A percentile compares a stretch with the other conserved stretches of the same genome.
Conservation (phyloP, 2,329 filamentous ascomycete genomes). For the Apiospora marii region DNA sequence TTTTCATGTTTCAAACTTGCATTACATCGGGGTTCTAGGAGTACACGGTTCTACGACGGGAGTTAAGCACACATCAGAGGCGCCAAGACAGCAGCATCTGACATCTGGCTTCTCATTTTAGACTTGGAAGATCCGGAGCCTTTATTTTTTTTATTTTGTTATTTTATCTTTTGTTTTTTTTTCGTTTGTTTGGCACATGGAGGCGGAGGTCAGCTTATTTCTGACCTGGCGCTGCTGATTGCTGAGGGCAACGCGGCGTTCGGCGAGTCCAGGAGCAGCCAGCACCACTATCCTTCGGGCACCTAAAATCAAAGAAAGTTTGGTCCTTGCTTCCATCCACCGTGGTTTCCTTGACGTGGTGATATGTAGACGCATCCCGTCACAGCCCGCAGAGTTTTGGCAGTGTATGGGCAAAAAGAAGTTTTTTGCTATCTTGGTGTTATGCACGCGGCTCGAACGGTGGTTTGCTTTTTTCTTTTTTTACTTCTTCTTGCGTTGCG, state of each 20-base stretch:
- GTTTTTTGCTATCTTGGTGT: background rate
- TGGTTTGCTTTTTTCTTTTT: background rate
- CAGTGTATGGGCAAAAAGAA: slow-evolving; percentile 3
- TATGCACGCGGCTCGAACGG: slow-evolving; percentile 4
- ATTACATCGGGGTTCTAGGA: slow-evolving; percentile 24
- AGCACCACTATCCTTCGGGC: slow-evolving; percentile 14
- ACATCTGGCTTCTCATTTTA: slow-evolving; percentile 14
- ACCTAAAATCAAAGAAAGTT: background rate
- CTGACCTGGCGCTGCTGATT: slow-evolving; percentile 1
- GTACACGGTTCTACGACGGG: slow-evolving; percentile 21
- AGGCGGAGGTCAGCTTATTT: slow-evolving; percentile 1
- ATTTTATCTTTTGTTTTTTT: background rate
- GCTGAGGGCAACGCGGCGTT: slow-evolving; percentile 8
- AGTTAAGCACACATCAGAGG: background rate
- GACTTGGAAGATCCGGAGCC: background rate
- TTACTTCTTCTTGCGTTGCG: background rate
- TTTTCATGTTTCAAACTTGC: slow-evolving; percentile 20
- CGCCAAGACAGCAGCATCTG: background rate
- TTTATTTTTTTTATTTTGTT: slow-evolving; percentile 16
- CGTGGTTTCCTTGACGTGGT: background rate
- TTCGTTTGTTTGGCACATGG: slow-evolving; percentile 3
- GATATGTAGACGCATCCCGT: background rate
- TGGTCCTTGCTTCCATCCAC: background rate
- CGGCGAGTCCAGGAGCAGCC: slow-evolving; percentile 8
- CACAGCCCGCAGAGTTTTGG: background rate